These are phyloP conservation scores for Gastrolobium bilobum DNA, from an alignment of 306 rosid genomes.

Conservation along the genomic window DNA sequence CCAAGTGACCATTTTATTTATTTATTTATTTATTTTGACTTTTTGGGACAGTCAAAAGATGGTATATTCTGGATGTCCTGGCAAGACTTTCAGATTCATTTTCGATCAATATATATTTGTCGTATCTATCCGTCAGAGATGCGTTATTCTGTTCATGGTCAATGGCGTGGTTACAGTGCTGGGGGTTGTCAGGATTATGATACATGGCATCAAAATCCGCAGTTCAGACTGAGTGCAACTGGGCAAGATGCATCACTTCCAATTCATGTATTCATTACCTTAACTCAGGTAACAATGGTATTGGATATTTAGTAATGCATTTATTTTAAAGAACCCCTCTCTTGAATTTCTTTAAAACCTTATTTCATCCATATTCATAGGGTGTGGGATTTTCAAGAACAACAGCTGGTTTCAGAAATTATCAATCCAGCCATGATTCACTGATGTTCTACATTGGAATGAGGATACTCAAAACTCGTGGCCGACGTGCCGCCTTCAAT, in stretches of 20 bases:
- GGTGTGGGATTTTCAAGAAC: conserved; percentile 99
- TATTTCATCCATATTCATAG: conserved; percentile 52
- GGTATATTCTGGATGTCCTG: conserved; percentile 99
- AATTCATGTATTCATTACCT: conserved; percentile 93
- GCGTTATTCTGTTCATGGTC: conserved; percentile 96
- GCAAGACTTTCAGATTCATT: conserved; percentile 99
- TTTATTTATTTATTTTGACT: background rate
- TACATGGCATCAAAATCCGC: conserved; percentile 99
- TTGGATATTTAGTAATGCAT: conserved; percentile 22
- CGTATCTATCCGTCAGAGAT: conserved; percentile 95
- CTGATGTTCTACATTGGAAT: conserved; percentile 98
- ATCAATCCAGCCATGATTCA: conserved; percentile 98
- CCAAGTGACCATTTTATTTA: conserved; percentile 7
- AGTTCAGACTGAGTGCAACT: conserved; percentile 89
- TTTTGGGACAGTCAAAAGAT: conserved; percentile 79
- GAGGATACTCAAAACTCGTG: conserved; percentile 99
- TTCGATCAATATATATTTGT: conserved; percentile 96
- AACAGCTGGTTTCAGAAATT: conserved; percentile 94
- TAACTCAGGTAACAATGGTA: conserved; percentile 80
- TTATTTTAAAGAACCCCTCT: background rate
- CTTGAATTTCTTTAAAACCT: conserved; percentile 30
- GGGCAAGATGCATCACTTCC: conserved; percentile 95
- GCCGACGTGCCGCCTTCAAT: conserved; percentile 93
- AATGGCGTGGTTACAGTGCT: conserved; percentile 98
- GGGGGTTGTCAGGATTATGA: conserved; percentile 99